Base-by-base conservation (phyloP, 192 early-diverging fungal genomes). In the Coemansia nantahalensis region DNA sequence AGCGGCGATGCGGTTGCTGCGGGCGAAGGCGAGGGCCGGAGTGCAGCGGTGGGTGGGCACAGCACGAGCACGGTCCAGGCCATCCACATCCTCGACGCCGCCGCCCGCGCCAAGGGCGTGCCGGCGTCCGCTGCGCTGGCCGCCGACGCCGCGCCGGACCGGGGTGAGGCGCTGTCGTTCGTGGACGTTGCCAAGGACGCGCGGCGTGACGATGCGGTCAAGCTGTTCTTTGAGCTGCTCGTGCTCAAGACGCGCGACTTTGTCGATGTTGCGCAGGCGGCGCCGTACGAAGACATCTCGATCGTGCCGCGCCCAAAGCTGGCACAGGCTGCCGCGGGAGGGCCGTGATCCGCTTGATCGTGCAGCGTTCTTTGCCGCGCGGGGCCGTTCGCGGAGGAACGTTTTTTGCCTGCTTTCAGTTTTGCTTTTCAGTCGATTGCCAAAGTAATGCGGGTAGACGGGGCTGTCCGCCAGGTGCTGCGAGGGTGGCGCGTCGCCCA, bases 191-290 rank as follows among this genome's bases (percentile, higher is more conserved):
- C 66, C 48, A 56, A 63, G 17, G 72, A 78, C 33, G 73, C 67
- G 13, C 82, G 78, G 28, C 80, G 86, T 21, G 54, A 76, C 10
- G 89, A 88, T 45, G 89, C 89, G 13, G 92, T 86, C 24, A 82
- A 83, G 42, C 61, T 92, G 39, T 98, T 98, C 66, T 97, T 93
- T 70, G 96, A 98, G 63, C 54, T 97, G 19, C 71, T 98, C 28
- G 88, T 96, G 5, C 73, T 98, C 33, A 86, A 89, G 50, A 92
- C 94, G 1, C 89, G 85, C 53, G 84, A 90, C 57, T 80, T 94
- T 67, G 68, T 98, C 35, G 74, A 88, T 23, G 86, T 95, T 5
- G 56, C 86, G 37, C 96, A 98, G 65, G 48, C 77, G 8, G 66
- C 82, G 43, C 64, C 94, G 31, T 98, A 84, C 79, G 92, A 86